These are phyloP conservation scores for Reutealis trisperma DNA, from an alignment of 345 rosid genomes.

Conservation along the genomic window DNA sequence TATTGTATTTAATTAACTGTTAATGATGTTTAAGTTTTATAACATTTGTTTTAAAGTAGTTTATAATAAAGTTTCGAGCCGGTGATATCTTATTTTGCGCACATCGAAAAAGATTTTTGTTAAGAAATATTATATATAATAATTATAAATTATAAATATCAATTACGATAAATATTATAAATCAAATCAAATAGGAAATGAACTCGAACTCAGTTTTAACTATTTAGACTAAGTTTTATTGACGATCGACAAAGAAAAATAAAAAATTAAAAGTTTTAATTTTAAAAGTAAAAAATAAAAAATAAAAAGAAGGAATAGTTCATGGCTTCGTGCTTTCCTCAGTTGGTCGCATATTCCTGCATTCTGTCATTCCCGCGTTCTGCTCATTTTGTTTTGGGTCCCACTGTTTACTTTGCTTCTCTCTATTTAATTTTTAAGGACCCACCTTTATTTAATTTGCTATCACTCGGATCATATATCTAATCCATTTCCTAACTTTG, in stretches of 20 bases:
- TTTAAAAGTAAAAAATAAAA: too few relatives aligned
- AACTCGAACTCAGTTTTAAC: too few relatives aligned
- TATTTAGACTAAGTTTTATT: too few relatives aligned
- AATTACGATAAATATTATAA: too few relatives aligned
- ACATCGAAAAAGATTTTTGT: not conserved
- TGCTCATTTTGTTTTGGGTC: not conserved
- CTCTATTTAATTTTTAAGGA: not conserved
- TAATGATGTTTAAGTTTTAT: too few relatives aligned
- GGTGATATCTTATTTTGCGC: not conserved
- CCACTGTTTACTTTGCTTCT: not conserved
- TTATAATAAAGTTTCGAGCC: not conserved
- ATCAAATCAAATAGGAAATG: too few relatives aligned
- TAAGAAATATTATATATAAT: not conserved
- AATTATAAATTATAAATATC: too few relatives aligned
- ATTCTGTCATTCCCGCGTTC: not conserved
- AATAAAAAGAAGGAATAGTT: too few relatives aligned
- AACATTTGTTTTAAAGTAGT: not conserved
- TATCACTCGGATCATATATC: not conserved
- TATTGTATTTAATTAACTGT: too few relatives aligned
- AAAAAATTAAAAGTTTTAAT: too few relatives aligned
- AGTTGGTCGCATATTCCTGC: too few relatives aligned
- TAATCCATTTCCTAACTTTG: not conserved
- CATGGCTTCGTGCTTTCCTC: not conserved
- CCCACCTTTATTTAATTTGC: conserved; percentile 3
- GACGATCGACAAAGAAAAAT: too few relatives aligned